Percentiles rank a stretch among this genome's conserved stretches.
These are phyloP conservation scores for Apostasia shenzhenica DNA, from an alignment of 106 monocot genomes.

Conservation along the genomic window DNA sequence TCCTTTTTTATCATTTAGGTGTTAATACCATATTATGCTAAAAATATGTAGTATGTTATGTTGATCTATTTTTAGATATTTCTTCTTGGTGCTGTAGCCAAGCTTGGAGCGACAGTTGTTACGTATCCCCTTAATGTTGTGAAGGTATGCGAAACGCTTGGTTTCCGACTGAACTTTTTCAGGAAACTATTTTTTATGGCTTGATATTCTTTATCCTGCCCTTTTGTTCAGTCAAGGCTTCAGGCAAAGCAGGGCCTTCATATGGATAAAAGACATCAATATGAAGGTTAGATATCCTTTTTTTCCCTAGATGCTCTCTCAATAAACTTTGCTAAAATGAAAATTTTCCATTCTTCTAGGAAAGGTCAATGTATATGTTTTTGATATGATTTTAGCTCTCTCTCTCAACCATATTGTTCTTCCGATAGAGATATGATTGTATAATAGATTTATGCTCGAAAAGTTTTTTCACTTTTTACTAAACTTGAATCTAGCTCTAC, in stretches of 20 bases:
- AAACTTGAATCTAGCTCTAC: too few relatives aligned
- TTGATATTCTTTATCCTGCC: not conserved
- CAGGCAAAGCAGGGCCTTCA: slow-evolving; percentile 22
- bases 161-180: not conserved
- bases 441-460: too few relatives aligned
- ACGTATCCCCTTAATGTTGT: slow-evolving; percentile 68
- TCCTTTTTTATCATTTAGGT: too few relatives aligned
- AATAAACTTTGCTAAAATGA: too few relatives aligned
- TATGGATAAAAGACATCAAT: slow-evolving; percentile 12
- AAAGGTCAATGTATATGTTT: too few relatives aligned
- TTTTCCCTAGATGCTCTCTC: too few relatives aligned
- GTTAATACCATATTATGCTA: too few relatives aligned
- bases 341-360: too few relatives aligned
- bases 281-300: slow-evolving; percentile 12
- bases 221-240: slow-evolving; percentile 16
- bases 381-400: too few relatives aligned
- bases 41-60: not conserved
- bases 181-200: not conserved
- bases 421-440: too few relatives aligned
- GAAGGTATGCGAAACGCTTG: slow-evolving; percentile 27
- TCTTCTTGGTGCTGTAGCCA: slow-evolving; percentile 90
- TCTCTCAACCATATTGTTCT: too few relatives aligned
- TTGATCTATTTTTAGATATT: slow-evolving; percentile 50
- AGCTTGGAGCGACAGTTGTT: slow-evolving; percentile 76
- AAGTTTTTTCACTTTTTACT: too few relatives aligned